A percentile compares a stretch with the other conserved stretches of the same genome.
Conservation (phyloP, 2,329 filamentous ascomycete genomes). For the Thyridium curvatum region DNA sequence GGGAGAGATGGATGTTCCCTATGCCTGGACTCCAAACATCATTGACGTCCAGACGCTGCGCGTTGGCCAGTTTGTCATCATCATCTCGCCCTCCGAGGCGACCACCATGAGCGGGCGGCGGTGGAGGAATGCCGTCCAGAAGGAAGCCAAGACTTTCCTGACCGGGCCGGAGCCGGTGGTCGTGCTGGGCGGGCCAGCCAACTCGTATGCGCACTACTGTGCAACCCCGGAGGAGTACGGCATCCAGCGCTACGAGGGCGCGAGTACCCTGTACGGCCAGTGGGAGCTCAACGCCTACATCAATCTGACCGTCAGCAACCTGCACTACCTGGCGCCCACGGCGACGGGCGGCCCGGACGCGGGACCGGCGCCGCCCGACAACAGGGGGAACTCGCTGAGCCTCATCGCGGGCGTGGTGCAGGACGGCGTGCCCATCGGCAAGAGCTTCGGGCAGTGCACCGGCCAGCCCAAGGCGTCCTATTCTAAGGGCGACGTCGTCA, state of each 20-base stretch:
- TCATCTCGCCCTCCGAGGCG: slow-evolving; percentile 81
- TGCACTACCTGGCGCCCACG: slow-evolving; percentile 56
- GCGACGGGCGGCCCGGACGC: slow-evolving; percentile 33
- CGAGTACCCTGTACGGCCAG: slow-evolving; percentile 80
- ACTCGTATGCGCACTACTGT: slow-evolving; percentile 84
- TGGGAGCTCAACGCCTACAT: slow-evolving; percentile 82
- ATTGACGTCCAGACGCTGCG: slow-evolving; percentile 81
- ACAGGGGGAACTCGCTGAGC: slow-evolving; percentile 65
- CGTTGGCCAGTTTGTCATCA: slow-evolving; percentile 76
- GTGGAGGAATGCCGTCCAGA: slow-evolving; percentile 67
- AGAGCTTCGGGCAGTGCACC: slow-evolving; percentile 60
- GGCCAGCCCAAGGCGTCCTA: slow-evolving; percentile 46
- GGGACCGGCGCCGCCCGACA: slow-evolving; percentile 69
- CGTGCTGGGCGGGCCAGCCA: slow-evolving; percentile 81
- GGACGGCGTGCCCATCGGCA: slow-evolving; percentile 61
- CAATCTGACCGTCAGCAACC: slow-evolving; percentile 70
- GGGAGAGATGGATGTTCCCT: slow-evolving; percentile 67
- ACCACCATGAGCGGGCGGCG: slow-evolving; percentile 87
- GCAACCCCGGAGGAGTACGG: slow-evolving; percentile 72
- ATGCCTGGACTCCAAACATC: slow-evolving; percentile 83
- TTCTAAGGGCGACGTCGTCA: slow-evolving; percentile 50
- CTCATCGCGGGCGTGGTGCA: slow-evolving; percentile 77
- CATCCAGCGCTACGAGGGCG: slow-evolving; percentile 91
- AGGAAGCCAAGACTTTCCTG: slow-evolving; percentile 32
- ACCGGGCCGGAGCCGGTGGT: slow-evolving; percentile 55